Percentiles rank a stretch among this genome's conserved stretches.
phyloP scores from a whole-genome alignment of 345 rosid species.

The Syzygium oleosum region DNA sequence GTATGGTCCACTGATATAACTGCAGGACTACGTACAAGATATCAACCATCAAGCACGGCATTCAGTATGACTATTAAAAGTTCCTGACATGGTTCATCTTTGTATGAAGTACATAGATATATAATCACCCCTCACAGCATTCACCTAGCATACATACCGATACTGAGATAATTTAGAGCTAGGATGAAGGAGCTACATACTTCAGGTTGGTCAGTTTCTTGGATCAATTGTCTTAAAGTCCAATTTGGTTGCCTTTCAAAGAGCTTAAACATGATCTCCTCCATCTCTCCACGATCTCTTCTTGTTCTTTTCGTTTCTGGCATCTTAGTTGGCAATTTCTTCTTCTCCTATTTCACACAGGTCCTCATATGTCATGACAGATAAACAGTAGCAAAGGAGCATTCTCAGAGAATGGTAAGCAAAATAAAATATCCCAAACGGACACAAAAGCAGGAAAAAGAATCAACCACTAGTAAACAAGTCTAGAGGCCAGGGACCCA shows the following conservation, averaged over 20 bases:
- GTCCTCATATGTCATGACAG: background rate
- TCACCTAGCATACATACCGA: background rate
- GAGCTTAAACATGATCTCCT: constrained; percentile 78
- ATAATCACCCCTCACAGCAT: background rate
- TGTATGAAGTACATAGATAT: background rate
- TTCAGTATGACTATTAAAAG: background rate
- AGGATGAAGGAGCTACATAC: constrained; percentile 23
- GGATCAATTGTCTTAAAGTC: constrained; percentile 67
- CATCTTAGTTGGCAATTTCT: constrained; percentile 44
- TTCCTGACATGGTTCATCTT: background rate
- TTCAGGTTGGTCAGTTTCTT: constrained; percentile 91
- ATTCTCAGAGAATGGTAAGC: background rate
- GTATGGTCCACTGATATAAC: background rate
- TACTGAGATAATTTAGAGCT: background rate
- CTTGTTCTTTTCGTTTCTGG: constrained; percentile 72
- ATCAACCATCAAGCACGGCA: background rate
- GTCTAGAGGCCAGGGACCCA: background rate
- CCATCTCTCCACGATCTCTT: constrained; percentile 89
- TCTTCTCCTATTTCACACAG: constrained; percentile 48
- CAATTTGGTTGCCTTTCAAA: constrained; percentile 88
- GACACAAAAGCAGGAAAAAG: background rate
- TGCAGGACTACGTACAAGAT: background rate
- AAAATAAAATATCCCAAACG: background rate
- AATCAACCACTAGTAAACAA: background rate
- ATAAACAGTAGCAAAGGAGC: background rate